Evolutionary conservation across 2,329 filamentous ascomycete species (phyloP).

Genomic region (Ascochyta pisi): DNA sequence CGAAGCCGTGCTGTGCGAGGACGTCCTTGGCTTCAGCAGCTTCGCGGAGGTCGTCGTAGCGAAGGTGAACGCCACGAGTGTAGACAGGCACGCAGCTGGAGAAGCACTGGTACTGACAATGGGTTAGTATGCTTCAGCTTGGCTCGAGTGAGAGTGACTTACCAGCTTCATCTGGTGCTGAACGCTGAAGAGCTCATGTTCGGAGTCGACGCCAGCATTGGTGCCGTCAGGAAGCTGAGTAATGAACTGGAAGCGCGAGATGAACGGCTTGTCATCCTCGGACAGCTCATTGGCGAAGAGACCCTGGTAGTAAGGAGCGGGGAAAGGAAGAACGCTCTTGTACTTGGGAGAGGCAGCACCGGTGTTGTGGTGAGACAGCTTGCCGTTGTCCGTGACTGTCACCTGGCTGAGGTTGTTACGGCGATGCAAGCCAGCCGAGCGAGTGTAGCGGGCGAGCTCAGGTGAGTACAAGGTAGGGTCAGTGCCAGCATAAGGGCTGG

Average conservation of each 20-base stretch:
- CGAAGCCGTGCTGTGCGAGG: slow-evolving; percentile 31
- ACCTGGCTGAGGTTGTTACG: slow-evolving; percentile 21
- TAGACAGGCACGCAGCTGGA: slow-evolving; percentile 28
- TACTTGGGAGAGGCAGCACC: slow-evolving; percentile 14
- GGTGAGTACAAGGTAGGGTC: slow-evolving; percentile 41
- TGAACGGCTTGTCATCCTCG: slow-evolving; percentile 23
- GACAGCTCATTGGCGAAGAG: slow-evolving; percentile 39
- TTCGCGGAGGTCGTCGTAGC: slow-evolving; percentile 50
- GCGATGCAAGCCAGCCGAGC: slow-evolving; percentile 5
- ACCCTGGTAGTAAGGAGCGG: slow-evolving; percentile 21
- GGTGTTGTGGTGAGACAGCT: slow-evolving; percentile 13
- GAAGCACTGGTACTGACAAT: slow-evolving; percentile 37
- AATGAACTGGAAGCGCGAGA: slow-evolving; percentile 38
- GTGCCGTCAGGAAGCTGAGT: slow-evolving; percentile 28
- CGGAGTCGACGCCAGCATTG: slow-evolving; percentile 30
- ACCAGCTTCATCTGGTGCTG: slow-evolving; percentile 41
- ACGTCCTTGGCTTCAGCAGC: slow-evolving; percentile 38
- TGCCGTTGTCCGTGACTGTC: slow-evolving; percentile 18
- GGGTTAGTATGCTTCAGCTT: slow-evolving; percentile 23
- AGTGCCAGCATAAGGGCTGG: slow-evolving; percentile 37
- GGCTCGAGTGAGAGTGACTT: slow-evolving; percentile 11
- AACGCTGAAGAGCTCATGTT: slow-evolving; percentile 33
- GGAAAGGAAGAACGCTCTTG: slow-evolving; percentile 22
- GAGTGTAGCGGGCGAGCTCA: slow-evolving; percentile 27
- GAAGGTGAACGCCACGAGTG: slow-evolving; percentile 36